phyloP scores from a whole-genome alignment of 192 early-diverging fungal species.

The Linnemannia zychae region DNA sequence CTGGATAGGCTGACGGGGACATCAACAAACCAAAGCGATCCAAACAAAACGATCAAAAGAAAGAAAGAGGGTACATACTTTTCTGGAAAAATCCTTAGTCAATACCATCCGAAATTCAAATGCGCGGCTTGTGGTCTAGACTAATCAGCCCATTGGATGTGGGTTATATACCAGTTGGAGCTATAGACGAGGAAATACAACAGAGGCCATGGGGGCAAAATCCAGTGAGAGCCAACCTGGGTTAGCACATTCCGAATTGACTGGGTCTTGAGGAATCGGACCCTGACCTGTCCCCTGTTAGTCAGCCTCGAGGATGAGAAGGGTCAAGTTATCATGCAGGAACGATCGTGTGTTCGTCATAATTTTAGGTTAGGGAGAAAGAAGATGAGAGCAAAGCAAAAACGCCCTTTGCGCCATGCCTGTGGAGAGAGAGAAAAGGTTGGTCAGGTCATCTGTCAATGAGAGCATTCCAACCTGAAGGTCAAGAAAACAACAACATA shows the following conservation, averaged over 20 bases:
- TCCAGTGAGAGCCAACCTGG: not conserved
- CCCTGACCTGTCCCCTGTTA: conserved; percentile 5
- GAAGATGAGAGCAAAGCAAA: conserved; percentile 4
- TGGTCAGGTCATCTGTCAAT: conserved; percentile 9
- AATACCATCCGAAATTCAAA: not conserved
- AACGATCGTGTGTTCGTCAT: not conserved
- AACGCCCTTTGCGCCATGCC: conserved; percentile 8
- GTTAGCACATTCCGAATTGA: conserved; percentile 10
- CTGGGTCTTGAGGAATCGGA: conserved; percentile 3
- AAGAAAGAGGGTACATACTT: not conserved
- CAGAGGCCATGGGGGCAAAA: not conserved
- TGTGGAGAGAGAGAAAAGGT: conserved; percentile 10
- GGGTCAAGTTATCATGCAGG: not conserved
- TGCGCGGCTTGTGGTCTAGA: conserved; percentile 7
- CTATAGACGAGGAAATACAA: not conserved
- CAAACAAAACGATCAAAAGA: not conserved
- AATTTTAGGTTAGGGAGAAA: conserved; percentile 1
- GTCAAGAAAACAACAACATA: not conserved
- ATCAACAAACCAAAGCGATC: not conserved
- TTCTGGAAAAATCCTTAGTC: conserved; percentile 3
- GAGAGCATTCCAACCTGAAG: conserved; percentile 14
- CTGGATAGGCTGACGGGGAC: not conserved
- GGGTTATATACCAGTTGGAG: not conserved
- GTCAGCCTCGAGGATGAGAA: conserved; percentile 9
- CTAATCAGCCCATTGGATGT: conserved; percentile 8